Conservation (phyloP, 768 basidiomycete genomes). For the Floccularia luteovirens region DNA sequence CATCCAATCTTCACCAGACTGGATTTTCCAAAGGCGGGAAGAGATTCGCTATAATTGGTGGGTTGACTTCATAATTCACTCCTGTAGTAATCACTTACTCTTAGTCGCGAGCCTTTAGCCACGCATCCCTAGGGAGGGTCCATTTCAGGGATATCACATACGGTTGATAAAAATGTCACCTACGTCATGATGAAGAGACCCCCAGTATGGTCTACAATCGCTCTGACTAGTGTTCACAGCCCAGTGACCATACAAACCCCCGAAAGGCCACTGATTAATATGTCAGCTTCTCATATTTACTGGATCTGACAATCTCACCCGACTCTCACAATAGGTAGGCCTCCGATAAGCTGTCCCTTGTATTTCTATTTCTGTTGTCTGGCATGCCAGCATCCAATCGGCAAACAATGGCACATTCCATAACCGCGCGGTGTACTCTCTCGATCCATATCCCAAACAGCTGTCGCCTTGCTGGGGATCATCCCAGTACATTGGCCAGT, state of each 20-base stretch:
- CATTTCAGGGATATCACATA: background rate
- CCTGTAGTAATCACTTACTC: slow-evolving; percentile 11
- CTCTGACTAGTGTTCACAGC: slow-evolving; percentile 15
- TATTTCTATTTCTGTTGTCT: slow-evolving; percentile 18
- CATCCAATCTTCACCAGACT: slow-evolving; percentile 17
- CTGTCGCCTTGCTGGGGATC: slow-evolving; percentile 12
- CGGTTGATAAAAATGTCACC: background rate
- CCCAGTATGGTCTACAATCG: slow-evolving; percentile 22
- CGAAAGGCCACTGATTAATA: slow-evolving; percentile 18
- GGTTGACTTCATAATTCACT: background rate
- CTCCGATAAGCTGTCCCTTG: slow-evolving; percentile 13
- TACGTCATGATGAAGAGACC: slow-evolving; percentile 19
- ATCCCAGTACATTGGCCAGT: slow-evolving; percentile 15
- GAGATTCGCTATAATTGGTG: background rate
- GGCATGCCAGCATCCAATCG: slow-evolving; percentile 17
- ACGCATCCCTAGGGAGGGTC: slow-evolving; percentile 18
- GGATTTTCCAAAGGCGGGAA: slow-evolving; percentile 16
- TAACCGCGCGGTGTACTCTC: slow-evolving; percentile 22
- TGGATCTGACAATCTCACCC: slow-evolving; percentile 11
- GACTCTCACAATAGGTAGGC: slow-evolving; percentile 19
- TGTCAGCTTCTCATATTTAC: background rate
- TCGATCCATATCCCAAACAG: slow-evolving; percentile 18
- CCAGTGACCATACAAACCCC: slow-evolving; percentile 22
- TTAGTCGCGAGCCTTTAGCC: slow-evolving; percentile 13
- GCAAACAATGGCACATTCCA: slow-evolving; percentile 17